phyloP scores from a whole-genome alignment of 1,139 yeast genomes.

The Eremothecium gossypii region DNA sequence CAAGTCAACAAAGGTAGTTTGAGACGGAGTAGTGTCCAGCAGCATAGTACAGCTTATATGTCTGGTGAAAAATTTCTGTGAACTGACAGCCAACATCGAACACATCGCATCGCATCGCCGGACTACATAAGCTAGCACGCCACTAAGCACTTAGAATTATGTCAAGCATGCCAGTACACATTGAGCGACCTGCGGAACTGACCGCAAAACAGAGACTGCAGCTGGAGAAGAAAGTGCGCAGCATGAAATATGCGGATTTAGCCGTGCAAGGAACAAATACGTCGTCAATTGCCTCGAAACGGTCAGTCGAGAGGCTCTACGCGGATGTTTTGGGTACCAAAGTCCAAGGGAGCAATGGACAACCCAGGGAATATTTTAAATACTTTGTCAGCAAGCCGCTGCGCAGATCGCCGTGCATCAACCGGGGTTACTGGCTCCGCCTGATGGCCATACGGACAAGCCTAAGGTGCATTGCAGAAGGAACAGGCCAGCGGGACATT shows the following conservation, averaged over 20 bases:
- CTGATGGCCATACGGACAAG: constrained; percentile 62
- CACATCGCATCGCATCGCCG: too few species aligned
- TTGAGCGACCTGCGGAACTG: background rate
- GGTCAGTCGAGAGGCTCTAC: constrained; percentile 68
- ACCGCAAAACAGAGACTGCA: constrained; percentile 28
- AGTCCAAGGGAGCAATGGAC: constrained; percentile 14
- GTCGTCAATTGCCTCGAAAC: constrained; percentile 72
- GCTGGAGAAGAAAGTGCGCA: constrained; percentile 40
- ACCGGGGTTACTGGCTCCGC: constrained; percentile 77
- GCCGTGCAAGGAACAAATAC: constrained; percentile 77
- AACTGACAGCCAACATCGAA: too few species aligned
- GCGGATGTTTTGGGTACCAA: constrained; percentile 36
- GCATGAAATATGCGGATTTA: constrained; percentile 46
- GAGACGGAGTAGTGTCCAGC: too few species aligned
- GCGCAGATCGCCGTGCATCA: constrained; percentile 71
- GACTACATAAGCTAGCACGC: too few species aligned
- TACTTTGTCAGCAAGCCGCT: constrained; percentile 55
- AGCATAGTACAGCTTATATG: too few species aligned
- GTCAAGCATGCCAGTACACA: background rate
- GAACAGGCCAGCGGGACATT: constrained; percentile 25
- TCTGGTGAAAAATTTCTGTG: too few species aligned
- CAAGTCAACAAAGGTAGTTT: too few species aligned
- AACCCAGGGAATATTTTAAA: constrained; percentile 44
- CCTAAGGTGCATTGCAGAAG: constrained; percentile 34
- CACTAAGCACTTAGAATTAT: too few species aligned